Conservation (phyloP, 2,329 filamentous ascomycete genomes). For the Ceratocystis destructans region DNA sequence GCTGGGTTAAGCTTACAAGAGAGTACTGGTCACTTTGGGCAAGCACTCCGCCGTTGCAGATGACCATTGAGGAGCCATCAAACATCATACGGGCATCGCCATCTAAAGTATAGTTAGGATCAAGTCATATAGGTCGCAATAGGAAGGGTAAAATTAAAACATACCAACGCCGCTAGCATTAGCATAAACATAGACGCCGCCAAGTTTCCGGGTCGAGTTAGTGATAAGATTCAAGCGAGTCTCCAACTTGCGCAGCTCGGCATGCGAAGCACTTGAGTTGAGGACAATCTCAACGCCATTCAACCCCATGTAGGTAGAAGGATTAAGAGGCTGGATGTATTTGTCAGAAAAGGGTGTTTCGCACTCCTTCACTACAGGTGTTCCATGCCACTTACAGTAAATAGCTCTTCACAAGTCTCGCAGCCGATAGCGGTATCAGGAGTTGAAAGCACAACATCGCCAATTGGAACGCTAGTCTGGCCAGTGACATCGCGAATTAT, state of each 20-base stretch:
- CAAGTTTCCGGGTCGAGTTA: constrained; percentile 49
- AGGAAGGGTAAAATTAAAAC: neutral
- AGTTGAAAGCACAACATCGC: constrained; percentile 30
- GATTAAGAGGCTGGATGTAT: constrained; percentile 21
- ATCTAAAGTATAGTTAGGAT: constrained; percentile 15
- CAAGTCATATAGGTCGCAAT: neutral
- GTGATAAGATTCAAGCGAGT: constrained; percentile 50
- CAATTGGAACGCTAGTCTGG: constrained; percentile 29
- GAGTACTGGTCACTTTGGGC: constrained; percentile 52
- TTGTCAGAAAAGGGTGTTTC: neutral
- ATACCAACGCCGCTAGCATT: constrained; percentile 25
- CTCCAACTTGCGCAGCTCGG: constrained; percentile 50
- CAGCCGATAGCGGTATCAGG: constrained; percentile 29
- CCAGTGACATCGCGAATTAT: constrained; percentile 25
- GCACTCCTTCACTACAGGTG: neutral
- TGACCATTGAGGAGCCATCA: constrained; percentile 22
- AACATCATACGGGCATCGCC: constrained; percentile 31
- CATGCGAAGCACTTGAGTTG: constrained; percentile 26
- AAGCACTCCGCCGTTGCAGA: constrained; percentile 46
- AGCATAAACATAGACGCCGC: constrained; percentile 41
- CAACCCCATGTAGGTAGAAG: constrained; percentile 47
- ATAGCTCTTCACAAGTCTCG: constrained; percentile 32
- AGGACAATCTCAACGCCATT: constrained; percentile 40
- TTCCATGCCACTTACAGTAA: constrained; percentile 19
- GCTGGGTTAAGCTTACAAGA: constrained; percentile 28